These are phyloP conservation scores for Helotiales sp. DNA, from an alignment of 2,329 filamentous ascomycete genomes.

Conservation along the genomic window DNA sequence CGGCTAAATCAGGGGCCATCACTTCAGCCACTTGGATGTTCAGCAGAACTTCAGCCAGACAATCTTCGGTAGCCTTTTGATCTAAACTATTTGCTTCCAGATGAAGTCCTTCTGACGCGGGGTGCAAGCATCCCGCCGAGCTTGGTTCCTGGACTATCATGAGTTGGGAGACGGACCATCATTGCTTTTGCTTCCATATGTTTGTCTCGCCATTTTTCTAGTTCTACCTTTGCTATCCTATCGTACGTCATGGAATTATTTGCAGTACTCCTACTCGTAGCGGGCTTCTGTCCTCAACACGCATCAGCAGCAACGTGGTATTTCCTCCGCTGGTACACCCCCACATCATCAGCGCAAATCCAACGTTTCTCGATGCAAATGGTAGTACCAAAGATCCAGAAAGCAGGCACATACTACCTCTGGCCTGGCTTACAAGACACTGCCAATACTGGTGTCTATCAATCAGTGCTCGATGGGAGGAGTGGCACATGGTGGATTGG, in stretches of 20 bases:
- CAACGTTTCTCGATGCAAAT: constrained; percentile 23
- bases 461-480: constrained; percentile 43
- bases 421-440: constrained; percentile 44
- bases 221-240: too few relatives aligned
- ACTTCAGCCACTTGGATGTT: not conserved
- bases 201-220: too few relatives aligned
- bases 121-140: not conserved
- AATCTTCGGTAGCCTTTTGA: not conserved
- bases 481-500: constrained; percentile 44
- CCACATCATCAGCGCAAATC: constrained; percentile 9
- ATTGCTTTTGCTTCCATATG: too few relatives aligned
- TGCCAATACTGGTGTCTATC: constrained; percentile 42
- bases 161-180: too few relatives aligned
- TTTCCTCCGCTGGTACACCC: constrained; percentile 17
- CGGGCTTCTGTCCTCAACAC: not conserved
- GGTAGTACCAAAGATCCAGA: constrained; percentile 17
- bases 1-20: constrained; percentile 1
- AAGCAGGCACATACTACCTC: constrained; percentile 41
- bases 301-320: constrained; percentile 11
- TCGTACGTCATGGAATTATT: too few relatives aligned
- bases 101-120: not conserved
- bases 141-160: not conserved
- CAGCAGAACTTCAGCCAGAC: not conserved
- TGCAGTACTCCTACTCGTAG: not conserved
- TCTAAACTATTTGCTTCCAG: not conserved